Base-by-base conservation (phyloP, 345 rosid genomes). In the Carallia pectinifolia region DNA sequence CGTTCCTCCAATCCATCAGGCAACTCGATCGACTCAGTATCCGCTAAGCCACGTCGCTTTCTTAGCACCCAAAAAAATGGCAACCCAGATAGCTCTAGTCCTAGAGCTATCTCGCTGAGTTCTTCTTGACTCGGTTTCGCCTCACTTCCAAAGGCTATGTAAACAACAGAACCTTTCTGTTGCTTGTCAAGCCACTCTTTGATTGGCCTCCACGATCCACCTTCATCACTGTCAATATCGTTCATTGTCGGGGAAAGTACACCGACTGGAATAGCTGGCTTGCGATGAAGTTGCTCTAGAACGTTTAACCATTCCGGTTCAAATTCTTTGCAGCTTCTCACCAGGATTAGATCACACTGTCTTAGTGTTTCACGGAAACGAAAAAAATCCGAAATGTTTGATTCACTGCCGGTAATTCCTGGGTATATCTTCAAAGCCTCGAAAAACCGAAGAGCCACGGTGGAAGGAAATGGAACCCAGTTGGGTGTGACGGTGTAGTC, bases 401-500 rank as follows among this genome's bases (percentile, higher is more conserved):
- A 39, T 16, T 37, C 62, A 19, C 36, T 39, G 12, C 62, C 61
- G n/a, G 61, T 37, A 10, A 67, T 2, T 19, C 0, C 15, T 1
- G 31, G 4, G n/a, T 50, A 65, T 16, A 31, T 5, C 47, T 23
- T 27, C 16, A 5, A 9, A 15, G 27, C 39, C 9, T 69, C 72
- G 33, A 37, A 59, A 27, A 30, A 13, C 2, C 56, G 64, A 31
- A 0, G 18, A 7, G 72, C 64, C 4, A 69, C 30, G 2, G 30
- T 69, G 17, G 72, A 39, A 31, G 72, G 65, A 44, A 69, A 69
- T 1, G 53, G 27, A 5, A 69, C 55, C 72, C 72, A 69, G 0
- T 69, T 59, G 54, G 72, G 72, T 4, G 68, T 17, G 18, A 67
- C 70, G n/a, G 61, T 54, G 70, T 31, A 67, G 27, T 55, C 62